Evolutionary conservation across 1,284 basidiomycete species (phyloP), one percentile per base, ranked within the genome.

Genomic region (Fomes fomentarius): DNA sequence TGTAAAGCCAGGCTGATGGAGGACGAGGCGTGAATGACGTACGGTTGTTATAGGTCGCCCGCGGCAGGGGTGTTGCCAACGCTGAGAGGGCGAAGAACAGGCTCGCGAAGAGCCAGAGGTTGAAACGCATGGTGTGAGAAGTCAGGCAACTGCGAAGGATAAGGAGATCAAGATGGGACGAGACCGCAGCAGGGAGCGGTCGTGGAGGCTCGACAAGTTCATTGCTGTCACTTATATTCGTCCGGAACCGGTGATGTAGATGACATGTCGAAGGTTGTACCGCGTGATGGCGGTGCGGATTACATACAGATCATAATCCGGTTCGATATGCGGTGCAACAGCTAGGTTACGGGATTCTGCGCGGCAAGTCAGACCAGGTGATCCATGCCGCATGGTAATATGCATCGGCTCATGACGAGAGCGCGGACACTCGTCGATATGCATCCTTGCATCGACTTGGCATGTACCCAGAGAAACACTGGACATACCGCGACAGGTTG

Each of bases 41-140:
- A 49, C 47, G 47, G 22, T 49, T 49, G 30, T 49, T 49, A 30
- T 49, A 49, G 21, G 39, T 49, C 6, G 47, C 47, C 8, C 47
- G 47, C 3, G 24, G 24, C 15, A 28, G 2, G 8, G 45, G 45
- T n/a, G 34, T 15, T 10, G 45, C 45, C 22, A 47, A 19, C 8
- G 45, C n/a, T 10, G 45, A 37, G 22, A 34, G 22, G 14, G 34
- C 45, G n/a, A 47, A 19, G 8, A 47, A 25, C 12, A 47, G 15
- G 45, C 34, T 47, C 45, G 38, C 24, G 33, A 35, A 37, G 15
- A 47, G n/a, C 45, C 45, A 47, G 2, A 47, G 5, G 21, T 28
- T 47, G 22, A 47, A 7, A n/a, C 22, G 24, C 34, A 37, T 47
- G 7, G n/a, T 35, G 33, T 17, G 5, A n/a, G 24, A 26, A 22